Conservation (phyloP, 768 basidiomycete genomes). For the Trametes sanguinea region DNA sequence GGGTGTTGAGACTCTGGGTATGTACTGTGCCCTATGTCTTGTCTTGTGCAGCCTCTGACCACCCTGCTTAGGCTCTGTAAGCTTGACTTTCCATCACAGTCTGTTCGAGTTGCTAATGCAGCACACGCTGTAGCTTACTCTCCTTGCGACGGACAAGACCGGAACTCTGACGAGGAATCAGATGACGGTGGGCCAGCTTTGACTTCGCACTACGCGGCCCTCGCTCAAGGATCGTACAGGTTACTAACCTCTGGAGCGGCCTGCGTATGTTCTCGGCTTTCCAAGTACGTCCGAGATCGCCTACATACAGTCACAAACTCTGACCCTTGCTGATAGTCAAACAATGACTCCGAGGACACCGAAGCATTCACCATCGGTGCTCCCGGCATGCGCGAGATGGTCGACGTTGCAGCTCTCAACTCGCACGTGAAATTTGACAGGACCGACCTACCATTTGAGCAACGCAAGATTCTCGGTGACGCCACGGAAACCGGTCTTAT, state of each 20-base stretch:
- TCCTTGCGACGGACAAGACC: constrained; percentile 72
- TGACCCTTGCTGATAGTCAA: constrained; percentile 43
- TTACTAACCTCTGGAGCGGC: constrained; percentile 69
- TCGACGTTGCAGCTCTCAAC: constrained; percentile 65
- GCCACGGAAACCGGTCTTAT: constrained; percentile 77
- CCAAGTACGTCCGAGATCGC: constrained; percentile 40
- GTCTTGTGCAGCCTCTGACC: neutral
- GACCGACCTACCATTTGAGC: constrained; percentile 59
- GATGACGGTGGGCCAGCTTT: constrained; percentile 50
- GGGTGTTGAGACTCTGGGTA: constrained; percentile 69
- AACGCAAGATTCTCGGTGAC: constrained; percentile 65
- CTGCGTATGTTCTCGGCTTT: constrained; percentile 64
- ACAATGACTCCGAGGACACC: constrained; percentile 63
- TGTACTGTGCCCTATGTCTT: neutral
- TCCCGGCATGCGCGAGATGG: constrained; percentile 64
- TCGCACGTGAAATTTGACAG: constrained; percentile 72
- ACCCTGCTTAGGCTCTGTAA: constrained; percentile 24
- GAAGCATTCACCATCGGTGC: constrained; percentile 50
- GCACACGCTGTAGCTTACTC: constrained; percentile 46
- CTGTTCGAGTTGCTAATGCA: no score
- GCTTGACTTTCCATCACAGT: neutral
- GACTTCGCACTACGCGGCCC: neutral
- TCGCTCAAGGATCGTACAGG: constrained; percentile 33
- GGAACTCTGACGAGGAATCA: constrained; percentile 72
- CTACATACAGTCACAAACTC: neutral